Conservation (phyloP, 192 early-diverging fungal genomes). For the Thamnidium elegans region DNA sequence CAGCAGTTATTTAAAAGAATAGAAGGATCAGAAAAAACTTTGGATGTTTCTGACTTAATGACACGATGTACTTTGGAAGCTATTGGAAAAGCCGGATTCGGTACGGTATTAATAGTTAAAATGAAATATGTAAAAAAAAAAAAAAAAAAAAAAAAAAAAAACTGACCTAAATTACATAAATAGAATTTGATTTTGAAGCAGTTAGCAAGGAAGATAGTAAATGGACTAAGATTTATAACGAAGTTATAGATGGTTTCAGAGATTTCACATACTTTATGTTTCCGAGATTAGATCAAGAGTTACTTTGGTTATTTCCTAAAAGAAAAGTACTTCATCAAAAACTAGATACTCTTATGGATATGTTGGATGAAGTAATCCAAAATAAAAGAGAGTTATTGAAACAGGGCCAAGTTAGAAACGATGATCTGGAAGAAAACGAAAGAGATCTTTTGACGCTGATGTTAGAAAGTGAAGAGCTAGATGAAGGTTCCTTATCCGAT, state of each 20-base stretch:
- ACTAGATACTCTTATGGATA: slow-evolving; percentile 13
- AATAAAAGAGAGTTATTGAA: slow-evolving; percentile 13
- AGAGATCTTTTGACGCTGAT: slow-evolving; percentile 52
- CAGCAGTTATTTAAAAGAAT: background rate
- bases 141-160: too few species aligned
- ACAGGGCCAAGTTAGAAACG: background rate
- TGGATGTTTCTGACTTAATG: background rate
- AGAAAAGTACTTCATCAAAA: slow-evolving; percentile 14
- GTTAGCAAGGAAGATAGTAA: slow-evolving; percentile 41
- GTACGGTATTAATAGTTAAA: background rate
- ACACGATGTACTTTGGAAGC: slow-evolving; percentile 11
- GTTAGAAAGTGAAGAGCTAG: slow-evolving; percentile 43
- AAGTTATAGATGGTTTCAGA: background rate
- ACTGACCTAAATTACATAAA: background rate
- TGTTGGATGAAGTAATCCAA: slow-evolving; percentile 24
- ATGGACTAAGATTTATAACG: slow-evolving; percentile 43
- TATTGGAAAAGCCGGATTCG: slow-evolving; percentile 15
- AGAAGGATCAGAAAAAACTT: background rate
- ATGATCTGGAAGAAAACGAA: slow-evolving; percentile 23
- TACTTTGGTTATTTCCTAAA: slow-evolving; percentile 12
- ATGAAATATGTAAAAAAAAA: background rate
- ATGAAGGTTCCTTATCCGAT: background rate
- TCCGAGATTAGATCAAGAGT: slow-evolving; percentile 10
- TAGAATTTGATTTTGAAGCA: slow-evolving; percentile 12
- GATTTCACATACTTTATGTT: slow-evolving; percentile 11